Evolutionary conservation across 192 early-diverging fungal species (phyloP).

Genomic region (Mortierella alpina): DNA sequence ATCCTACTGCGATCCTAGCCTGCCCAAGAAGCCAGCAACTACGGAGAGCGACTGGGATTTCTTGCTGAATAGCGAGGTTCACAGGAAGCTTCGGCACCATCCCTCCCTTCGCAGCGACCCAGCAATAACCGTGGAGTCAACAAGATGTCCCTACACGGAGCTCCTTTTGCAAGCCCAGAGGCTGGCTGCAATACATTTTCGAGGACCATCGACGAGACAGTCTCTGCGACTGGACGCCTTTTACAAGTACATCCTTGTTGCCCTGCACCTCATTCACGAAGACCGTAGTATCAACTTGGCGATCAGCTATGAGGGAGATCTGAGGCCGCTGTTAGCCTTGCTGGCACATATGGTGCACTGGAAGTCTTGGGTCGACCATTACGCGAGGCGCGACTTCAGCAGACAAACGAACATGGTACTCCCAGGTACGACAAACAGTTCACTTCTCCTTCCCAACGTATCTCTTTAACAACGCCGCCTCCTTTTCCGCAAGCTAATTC

Average conservation of each 20-base stretch:
- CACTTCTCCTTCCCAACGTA: neutral
- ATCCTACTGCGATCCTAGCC: slow-evolving; percentile 47
- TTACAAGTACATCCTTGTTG: slow-evolving; percentile 51
- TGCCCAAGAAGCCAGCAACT: neutral
- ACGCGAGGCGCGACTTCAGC: slow-evolving; percentile 35
- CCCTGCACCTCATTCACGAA: slow-evolving; percentile 68
- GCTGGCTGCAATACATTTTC: slow-evolving; percentile 4
- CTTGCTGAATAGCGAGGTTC: slow-evolving; percentile 21
- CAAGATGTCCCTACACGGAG: slow-evolving; percentile 13
- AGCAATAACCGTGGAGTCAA: neutral
- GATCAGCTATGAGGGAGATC: slow-evolving; percentile 35
- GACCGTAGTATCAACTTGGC: slow-evolving; percentile 60
- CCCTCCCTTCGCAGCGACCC: slow-evolving; percentile 17
- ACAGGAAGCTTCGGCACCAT: slow-evolving; percentile 16
- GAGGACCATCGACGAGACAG: slow-evolving; percentile 11
- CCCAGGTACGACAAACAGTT: slow-evolving; percentile 13
- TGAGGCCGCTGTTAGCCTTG: slow-evolving; percentile 42
- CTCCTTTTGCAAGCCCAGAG: slow-evolving; percentile 15
- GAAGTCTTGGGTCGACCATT: slow-evolving; percentile 49
- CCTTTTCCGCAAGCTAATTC: slow-evolving; percentile 1
- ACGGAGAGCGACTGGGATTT: slow-evolving; percentile 28
- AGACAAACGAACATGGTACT: slow-evolving; percentile 4
- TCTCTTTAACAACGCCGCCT: neutral
- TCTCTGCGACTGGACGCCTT: slow-evolving; percentile 29
- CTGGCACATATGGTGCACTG: slow-evolving; percentile 38